Base-by-base conservation (phyloP, 202 grass and related monocot species). In the Panicum virgatum region DNA sequence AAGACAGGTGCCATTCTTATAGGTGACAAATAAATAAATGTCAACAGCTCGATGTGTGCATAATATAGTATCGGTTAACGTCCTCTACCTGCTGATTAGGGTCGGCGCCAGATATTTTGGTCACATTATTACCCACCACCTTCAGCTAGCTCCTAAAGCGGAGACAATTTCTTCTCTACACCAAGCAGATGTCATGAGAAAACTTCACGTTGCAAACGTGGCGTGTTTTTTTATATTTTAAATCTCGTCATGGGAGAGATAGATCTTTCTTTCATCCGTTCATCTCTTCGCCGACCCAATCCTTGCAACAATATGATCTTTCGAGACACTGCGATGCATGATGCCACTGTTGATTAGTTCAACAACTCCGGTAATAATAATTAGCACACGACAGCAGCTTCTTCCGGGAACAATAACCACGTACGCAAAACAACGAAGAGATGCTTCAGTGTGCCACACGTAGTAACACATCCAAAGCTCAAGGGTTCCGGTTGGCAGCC, bases 401-500 rank as follows among this genome's bases (percentile, higher is more conserved):
- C 7, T 53, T 9, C 0, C 1, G 5, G n/a, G 10, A 20, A 77
- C 67, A 60, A 39, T 47, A 15, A 18, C 43, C 30, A 26, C 59
- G 27, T 66, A 54, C 59, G 27, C 74, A 54, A 72, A 29, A 12
- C 84, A 58, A 60, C 12, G 23, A 66, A 3, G 40, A 25, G 29
- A 65, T 20, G 47, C 60, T 51, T 13, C 60, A 14, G 26, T 15
- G 39, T 25, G 18, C 40, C 75, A 66, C 58, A 50, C 12, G 43
- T 29, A 54, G 23, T 30, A 26, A 61, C 30, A 5, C 12, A 9
- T 25, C 12, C 34, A 34, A 13, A 27, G 23, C 73, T 37, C 64
- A 19, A 29, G 69, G 22, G 52, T 62, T 77, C 32, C 38, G 6
- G 53, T 39, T 22, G 23, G 79, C 20, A 77, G 73, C 82, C 63